Percentiles rank a stretch among this genome's conserved stretches.
phyloP scores from a whole-genome alignment of 2,329 filamentous ascomycete species.

The Aspergillus fumigatiaffinis region DNA sequence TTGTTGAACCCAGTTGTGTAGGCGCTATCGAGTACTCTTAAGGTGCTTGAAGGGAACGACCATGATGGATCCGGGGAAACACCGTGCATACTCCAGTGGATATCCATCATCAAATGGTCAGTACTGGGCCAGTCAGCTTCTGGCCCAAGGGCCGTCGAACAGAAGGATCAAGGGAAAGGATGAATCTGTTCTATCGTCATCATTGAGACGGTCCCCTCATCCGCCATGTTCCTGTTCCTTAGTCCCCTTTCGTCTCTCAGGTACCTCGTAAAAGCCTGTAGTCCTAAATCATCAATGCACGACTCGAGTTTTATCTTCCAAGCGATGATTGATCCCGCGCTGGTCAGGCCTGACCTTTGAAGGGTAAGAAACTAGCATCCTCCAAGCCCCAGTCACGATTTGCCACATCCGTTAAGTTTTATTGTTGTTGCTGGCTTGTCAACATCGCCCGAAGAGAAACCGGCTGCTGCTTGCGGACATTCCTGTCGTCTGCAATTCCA shows the following conservation, averaged over 20 bases:
- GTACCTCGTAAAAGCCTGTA: background rate
- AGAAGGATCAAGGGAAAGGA: background rate
- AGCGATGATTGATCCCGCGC: background rate
- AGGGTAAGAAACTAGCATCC: background rate
- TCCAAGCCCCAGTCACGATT: conserved; percentile 5
- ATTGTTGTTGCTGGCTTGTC: background rate
- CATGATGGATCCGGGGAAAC: background rate
- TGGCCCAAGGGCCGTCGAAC: background rate
- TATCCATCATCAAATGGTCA: background rate
- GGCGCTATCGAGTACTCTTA: too few relatives aligned
- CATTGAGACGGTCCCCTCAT: background rate
- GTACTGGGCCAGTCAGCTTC: background rate
- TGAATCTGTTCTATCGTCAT: background rate
- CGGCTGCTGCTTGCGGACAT: background rate
- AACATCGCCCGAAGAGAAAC: background rate
- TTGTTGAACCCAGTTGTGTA: background rate
- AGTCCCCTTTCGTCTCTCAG: background rate
- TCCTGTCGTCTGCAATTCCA: background rate
- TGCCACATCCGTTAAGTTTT: conserved; percentile 4
- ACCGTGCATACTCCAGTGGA: background rate
- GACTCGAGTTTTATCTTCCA: background rate
- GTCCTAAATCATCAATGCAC: background rate
- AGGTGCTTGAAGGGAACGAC: background rate
- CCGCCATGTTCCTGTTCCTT: background rate
- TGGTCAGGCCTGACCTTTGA: background rate